Percentiles rank a stretch among this genome's conserved stretches.
These are phyloP conservation scores for Thelonectria blattea DNA, from an alignment of 2,329 filamentous ascomycete genomes.

Conservation along the genomic window DNA sequence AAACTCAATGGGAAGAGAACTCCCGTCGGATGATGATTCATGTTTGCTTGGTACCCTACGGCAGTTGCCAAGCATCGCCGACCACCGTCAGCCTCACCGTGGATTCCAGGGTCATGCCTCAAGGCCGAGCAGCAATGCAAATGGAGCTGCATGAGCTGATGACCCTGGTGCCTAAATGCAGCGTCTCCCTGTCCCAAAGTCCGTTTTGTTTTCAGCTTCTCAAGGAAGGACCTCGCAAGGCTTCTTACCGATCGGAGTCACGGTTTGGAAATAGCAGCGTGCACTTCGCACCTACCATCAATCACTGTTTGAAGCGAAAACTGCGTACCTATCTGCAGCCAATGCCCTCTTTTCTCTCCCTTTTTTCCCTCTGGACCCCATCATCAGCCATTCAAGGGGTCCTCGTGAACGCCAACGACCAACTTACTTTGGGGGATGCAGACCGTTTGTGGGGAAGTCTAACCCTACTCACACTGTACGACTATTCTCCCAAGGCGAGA, in stretches of 20 bases:
- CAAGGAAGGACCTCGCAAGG: neutral
- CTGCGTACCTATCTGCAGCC: too few relatives aligned
- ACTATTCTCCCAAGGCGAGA: neutral
- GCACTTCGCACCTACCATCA: too few relatives aligned
- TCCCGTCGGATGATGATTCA: too few relatives aligned
- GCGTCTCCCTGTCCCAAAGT: neutral
- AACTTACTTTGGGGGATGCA: conserved; percentile 19
- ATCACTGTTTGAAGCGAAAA: too few relatives aligned
- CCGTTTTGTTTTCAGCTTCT: neutral
- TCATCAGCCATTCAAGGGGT: conserved; percentile 5
- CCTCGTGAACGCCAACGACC: conserved; percentile 24
- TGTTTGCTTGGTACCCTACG: neutral
- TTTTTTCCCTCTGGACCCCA: conserved; percentile 2
- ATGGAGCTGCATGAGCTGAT: neutral
- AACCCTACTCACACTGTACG: conserved; percentile 29
- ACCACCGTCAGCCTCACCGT: neutral
- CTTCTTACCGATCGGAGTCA: too few relatives aligned
- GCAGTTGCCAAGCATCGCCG: neutral
- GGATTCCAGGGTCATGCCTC: neutral
- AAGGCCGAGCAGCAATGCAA: neutral
- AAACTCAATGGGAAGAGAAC: too few relatives aligned
- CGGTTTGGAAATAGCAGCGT: too few relatives aligned
- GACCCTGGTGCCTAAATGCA: neutral
- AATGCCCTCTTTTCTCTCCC: neutral
- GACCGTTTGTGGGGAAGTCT: conserved; percentile 31